Conservation (phyloP, 225 moss, liverwort and hornwort genomes). For the Pseudisothecium myosuroides region DNA sequence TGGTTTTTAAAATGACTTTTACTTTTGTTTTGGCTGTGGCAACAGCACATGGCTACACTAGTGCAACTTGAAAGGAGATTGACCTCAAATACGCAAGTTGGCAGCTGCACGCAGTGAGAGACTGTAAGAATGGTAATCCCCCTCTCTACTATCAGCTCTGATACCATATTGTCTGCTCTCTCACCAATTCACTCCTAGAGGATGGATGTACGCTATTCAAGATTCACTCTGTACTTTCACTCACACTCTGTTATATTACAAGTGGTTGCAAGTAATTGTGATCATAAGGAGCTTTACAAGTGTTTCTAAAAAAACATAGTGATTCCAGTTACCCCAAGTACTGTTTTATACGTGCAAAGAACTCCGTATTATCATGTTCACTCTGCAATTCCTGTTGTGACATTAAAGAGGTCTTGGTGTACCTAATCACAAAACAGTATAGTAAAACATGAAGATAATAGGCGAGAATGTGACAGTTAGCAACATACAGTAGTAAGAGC, state of each 20-base stretch:
- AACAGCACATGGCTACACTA: too few species aligned
- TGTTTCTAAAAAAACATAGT: background rate
- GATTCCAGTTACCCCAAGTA: background rate
- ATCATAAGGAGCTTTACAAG: background rate
- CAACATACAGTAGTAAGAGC: background rate
- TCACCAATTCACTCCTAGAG: background rate
- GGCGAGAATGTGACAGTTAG: background rate
- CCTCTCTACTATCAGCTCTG: background rate
- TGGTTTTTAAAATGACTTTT: too few species aligned
- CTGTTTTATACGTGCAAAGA: background rate
- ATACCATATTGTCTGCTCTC: background rate
- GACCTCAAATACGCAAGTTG: slow-evolving; percentile 30
- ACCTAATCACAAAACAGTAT: background rate
- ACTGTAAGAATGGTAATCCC: background rate
- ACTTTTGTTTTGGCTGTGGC: too few species aligned
- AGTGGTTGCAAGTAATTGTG: background rate
- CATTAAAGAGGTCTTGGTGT: background rate
- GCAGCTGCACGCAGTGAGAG: slow-evolving; percentile 6
- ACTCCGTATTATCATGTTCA: background rate
- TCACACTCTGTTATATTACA: background rate
- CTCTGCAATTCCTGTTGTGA: background rate
- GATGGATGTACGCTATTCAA: background rate
- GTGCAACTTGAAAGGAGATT: background rate
- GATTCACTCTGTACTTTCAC: background rate
- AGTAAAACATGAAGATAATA: background rate